phyloP scores from a whole-genome alignment of 257 asterid species.

The Solanum pimpinellifolium region DNA sequence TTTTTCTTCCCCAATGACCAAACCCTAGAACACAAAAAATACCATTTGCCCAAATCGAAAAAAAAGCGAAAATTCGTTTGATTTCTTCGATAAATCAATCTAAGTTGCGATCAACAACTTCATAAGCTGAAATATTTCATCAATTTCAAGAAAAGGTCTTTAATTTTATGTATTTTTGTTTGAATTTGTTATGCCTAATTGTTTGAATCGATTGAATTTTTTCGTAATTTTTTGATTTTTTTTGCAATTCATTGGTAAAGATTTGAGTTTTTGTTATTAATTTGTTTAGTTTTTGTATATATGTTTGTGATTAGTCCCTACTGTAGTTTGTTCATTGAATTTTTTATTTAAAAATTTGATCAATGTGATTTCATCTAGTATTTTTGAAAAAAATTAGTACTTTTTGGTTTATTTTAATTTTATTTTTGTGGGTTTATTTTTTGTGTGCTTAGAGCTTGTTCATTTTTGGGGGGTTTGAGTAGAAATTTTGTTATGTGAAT shows the following conservation, averaged over 20 bases:
- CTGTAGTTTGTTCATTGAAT: not conserved
- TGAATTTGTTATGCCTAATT: not conserved
- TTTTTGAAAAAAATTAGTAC: not conserved
- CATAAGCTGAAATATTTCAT: not conserved
- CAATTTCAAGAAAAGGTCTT: slow-evolving; percentile 7
- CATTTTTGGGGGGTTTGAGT: not conserved
- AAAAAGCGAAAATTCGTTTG: not conserved
- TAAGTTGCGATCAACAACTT: slow-evolving; percentile 3
- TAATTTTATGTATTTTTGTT: not conserved
- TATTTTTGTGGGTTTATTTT: not conserved
- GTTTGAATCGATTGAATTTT: not conserved
- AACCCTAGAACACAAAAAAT: slow-evolving; percentile 8
- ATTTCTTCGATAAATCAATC: not conserved
- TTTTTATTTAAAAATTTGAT: not conserved
- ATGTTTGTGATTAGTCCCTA: not conserved
- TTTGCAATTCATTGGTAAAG: not conserved
- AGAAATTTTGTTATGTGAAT: not conserved
- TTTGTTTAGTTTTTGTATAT: not conserved
- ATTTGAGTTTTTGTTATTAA: not conserved
- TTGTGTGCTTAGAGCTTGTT: not conserved
- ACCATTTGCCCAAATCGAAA: not conserved
- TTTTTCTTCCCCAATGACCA: slow-evolving; percentile 5
- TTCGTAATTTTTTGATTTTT: not conserved
- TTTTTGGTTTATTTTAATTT: not conserved
- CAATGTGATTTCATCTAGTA: not conserved